Evolutionary conservation across 495 filamentous ascomycete species (phyloP).

Genomic region (Aspergillus nanangensis): DNA sequence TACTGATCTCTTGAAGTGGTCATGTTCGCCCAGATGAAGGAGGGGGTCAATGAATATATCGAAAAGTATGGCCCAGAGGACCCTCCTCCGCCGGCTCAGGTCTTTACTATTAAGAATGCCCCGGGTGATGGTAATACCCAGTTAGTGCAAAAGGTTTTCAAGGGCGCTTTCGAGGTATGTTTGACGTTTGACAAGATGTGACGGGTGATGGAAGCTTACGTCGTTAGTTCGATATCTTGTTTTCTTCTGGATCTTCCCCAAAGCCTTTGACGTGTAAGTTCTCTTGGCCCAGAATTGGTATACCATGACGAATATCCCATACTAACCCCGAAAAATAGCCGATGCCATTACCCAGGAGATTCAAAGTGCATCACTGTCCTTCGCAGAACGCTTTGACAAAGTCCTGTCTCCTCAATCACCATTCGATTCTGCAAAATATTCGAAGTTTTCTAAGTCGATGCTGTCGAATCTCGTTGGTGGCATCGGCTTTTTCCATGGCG

Average conservation of each 20-base stretch:
- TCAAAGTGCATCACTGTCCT: constrained; percentile 56
- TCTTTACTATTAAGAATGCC: constrained; percentile 70
- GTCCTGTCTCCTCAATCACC: constrained; percentile 72
- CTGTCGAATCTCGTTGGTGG: constrained; percentile 93
- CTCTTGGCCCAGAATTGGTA: neutral
- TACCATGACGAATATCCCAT: constrained; percentile 4
- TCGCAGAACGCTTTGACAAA: constrained; percentile 68
- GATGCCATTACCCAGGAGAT: constrained; percentile 68
- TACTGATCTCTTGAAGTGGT: constrained; percentile 39
- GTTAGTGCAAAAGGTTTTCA: constrained; percentile 87
- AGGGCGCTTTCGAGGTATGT: constrained; percentile 73
- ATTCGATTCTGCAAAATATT: constrained; percentile 68
- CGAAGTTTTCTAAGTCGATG: constrained; percentile 79
- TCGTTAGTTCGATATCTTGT: constrained; percentile 81
- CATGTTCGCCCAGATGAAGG: constrained; percentile 74
- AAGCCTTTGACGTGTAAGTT: constrained; percentile 51
- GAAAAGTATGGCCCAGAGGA: constrained; percentile 64
- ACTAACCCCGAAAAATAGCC: too few relatives aligned
- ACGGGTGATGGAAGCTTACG: constrained; percentile 5
- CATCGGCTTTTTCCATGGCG: constrained; percentile 91
- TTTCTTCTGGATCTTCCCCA: constrained; percentile 72
- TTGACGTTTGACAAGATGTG: neutral
- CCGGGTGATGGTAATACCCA: constrained; percentile 78
- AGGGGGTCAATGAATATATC: constrained; percentile 63
- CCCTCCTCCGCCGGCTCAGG: constrained; percentile 77